Percentiles rank a stretch among this genome's conserved stretches.
Evolutionary conservation across 1,139 yeast genomes (phyloP).

Genomic region (Arxiozyma slooffiae): DNA sequence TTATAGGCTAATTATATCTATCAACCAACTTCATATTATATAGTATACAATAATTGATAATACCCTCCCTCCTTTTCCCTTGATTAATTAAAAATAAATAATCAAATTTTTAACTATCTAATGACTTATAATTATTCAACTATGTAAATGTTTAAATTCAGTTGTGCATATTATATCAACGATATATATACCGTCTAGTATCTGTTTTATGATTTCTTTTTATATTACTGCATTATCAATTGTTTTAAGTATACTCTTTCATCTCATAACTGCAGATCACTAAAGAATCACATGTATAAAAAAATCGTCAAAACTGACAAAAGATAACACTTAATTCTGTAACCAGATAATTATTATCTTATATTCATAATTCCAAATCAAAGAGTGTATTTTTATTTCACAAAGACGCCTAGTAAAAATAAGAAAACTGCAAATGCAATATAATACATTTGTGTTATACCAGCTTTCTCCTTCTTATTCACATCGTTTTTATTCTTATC

Average conservation of each 20-base stretch:
- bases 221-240: not conserved
- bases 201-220: not conserved
- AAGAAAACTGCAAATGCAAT: conserved; percentile 29
- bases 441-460: conserved; percentile 24
- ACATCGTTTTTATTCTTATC: conserved; percentile 29
- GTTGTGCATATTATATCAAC: not conserved
- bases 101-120: not conserved
- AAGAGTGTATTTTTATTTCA: conserved; percentile 14
- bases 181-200: no score
- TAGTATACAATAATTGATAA: no score
- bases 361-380: not conserved
- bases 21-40: not conserved
- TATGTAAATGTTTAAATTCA: no score
- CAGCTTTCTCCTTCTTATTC: conserved; percentile 16
- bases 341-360: not conserved
- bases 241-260: not conserved
- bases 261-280: not conserved
- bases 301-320: not conserved
- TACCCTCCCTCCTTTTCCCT: not conserved
- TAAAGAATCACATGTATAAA: not conserved
- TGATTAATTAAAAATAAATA: not conserved
- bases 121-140: not conserved
- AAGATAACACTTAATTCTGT: not conserved
- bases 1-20: not conserved
- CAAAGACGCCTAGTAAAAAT: conserved; percentile 25